These are phyloP conservation scores for Verticillium tricorpus DNA, from an alignment of 2,329 filamentous ascomycete genomes.

Conservation along the genomic window DNA sequence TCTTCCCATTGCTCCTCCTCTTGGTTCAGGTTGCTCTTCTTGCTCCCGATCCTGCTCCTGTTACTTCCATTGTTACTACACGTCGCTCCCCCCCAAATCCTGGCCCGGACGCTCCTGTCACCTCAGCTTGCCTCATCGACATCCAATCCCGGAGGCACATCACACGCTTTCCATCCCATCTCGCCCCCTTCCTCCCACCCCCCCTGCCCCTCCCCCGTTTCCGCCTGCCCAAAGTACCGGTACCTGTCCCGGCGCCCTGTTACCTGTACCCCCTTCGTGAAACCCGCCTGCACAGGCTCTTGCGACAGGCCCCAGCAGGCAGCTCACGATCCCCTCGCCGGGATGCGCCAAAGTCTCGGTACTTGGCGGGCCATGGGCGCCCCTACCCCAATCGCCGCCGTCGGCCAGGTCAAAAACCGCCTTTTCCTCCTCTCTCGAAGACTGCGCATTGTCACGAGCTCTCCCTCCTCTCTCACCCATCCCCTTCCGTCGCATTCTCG, in stretches of 20 bases:
- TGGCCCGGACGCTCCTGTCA: background rate
- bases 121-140: background rate
- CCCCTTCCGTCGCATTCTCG: background rate
- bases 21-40: background rate
- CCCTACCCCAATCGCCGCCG: background rate
- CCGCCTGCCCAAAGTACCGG: background rate
- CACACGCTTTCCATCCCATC: background rate
- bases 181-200: background rate
- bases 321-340: background rate
- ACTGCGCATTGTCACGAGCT: background rate
- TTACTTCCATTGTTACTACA: background rate
- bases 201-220: background rate
- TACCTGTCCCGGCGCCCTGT: background rate
- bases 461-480: background rate
- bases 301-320: background rate
- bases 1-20: background rate
- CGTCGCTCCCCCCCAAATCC: background rate
- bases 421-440: background rate
- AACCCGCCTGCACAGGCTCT: background rate
- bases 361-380: background rate
- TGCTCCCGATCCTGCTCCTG: background rate
- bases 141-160: background rate
- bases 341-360: constrained; percentile 1
- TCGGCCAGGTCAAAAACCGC: background rate
- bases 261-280: background rate